Evolutionary conservation across 75 land plant species (phyloP), one percentile per base, ranked within the genome.

Genomic region (Cupressus sempervirens): DNA sequence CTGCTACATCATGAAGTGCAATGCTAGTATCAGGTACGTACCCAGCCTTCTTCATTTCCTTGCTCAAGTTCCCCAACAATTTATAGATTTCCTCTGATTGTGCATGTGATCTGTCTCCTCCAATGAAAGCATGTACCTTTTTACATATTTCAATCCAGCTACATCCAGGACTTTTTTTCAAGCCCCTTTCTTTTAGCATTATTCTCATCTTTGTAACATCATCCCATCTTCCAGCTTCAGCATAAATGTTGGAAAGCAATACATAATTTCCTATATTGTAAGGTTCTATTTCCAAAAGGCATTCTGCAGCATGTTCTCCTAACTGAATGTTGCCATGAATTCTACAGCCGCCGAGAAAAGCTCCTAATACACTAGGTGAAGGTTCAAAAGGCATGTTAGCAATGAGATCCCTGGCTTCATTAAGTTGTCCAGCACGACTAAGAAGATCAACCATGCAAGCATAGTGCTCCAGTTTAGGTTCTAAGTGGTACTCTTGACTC

Each of bases 401-500:
- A 29, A 93, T 89, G 89, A 94, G 87, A 35, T 89, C 89, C 81
- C 82, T 41, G 8, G 92, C 93, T 82, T 92, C 93, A 10, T 83
- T 34, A 35, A 93, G 85, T 83, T 89, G 75, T 12, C 96, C 96
- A 23, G 90, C 91, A 23, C 96, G 87, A n/a, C 94, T 90, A 20
- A 93, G 89, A 82, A 93, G 90, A 83, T 94, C 96, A 32, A 90
- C 92, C 94, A 94, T 89, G 87, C 93, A 93, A 26, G 92, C 92
- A 81, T 93, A 94, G 53, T 94, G 96, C 86, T 91, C 92, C 16
- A 91, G 87, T 79, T 87, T 91, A 12, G 89, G 91, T 32, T 32
- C 67, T 41, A 91, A 87, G 11, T 84, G 56, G 65, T 87, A 87
- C 15, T 88, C 88, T 10, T 46, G 50, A 46, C 88, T 91, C 91